Base-by-base conservation (phyloP, 208 protist genomes). In the Porcisia deanei region DNA sequence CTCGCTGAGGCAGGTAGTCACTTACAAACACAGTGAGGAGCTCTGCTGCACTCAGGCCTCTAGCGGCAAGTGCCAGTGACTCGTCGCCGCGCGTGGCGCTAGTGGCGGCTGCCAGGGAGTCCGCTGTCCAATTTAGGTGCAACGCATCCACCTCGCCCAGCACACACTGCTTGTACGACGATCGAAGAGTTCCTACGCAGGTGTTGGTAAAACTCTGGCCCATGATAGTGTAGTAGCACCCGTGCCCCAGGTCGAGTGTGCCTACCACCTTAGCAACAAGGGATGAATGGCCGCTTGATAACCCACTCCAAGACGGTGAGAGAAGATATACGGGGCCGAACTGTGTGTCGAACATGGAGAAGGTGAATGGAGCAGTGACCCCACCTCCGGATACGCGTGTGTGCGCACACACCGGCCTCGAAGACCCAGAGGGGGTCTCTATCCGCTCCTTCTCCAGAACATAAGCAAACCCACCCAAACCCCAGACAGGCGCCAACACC, bases 1-100 rank as follows among this genome's bases (percentile, higher is more conserved):
- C 77, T 1, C 77, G 77, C 67, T 82, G 77, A n/a, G 77, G 77
- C 22, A 77, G 58, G 34, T 77, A 82, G 66, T 82, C 77, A 53
- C 67, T 76, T n/a, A 82, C 5, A 58, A 82, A 82, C 0, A 37
- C 57, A 0, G 66, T 52, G 18, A 82, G 67, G 8, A 82, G 59
- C 67, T 82, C 77, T 20, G 72, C 47, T 0, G 66, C 77, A 47
- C 61, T 57, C 37, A 82, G 18, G n/a, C 60, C 70, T 20, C 34
- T 60, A 14, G 53, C 70, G 18, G 41, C 25, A 30, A 65, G 58
- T 14, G 43, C 20, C 22, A 34, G 37, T 59, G 52, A 20, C 43
- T 54, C 54, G 60, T 63, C 45, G 7, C 14, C 41, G 25, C 41
- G 63, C 22, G 43, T 75, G 16, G 60, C 47, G 30, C 34, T 68